Evolutionary conservation across 805 yeast species (phyloP), one percentile per base, ranked within the genome.

Genomic region (Wilhelminamyces savonicus): DNA sequence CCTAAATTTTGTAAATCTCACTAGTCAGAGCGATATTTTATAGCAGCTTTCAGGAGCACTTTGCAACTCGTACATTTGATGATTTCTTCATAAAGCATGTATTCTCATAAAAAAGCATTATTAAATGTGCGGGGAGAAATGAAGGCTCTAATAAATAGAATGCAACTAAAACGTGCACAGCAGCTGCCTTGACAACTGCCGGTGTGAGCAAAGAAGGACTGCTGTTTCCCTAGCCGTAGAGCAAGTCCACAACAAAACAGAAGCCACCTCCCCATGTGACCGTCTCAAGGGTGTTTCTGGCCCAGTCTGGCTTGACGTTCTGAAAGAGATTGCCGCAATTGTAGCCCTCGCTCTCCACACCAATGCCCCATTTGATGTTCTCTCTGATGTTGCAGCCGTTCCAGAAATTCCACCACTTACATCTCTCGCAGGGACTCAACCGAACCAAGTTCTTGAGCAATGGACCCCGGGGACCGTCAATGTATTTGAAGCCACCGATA

Each of bases 381-480:
- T 74, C 66, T 33, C 95, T 65, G 5, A 88, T 76, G 8, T 82
- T 82, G 58, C 98, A 90, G 2, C 86, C 80, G 33, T 74, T 69
- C 76, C 85, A 72, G 43, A 85, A 68, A 49, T 90, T 88, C 92
- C 95, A 90, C 96, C 96, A 86, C 52, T 85, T 87, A 37, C 76
- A 66, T 21, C 88, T 60, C 50, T 87, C 94, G 51, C 98, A 90
- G 1, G 92, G 78, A 11, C 75, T 69, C 1, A 60, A 53, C 24
- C 98, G 66, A 28, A 68, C 54, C 31, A 92, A 62, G 47, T 86
- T 81, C 56, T 90, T 90, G 32, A 69, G 64, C 30, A 92, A 54
- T 1, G 98, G 98, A 0, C 98, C 98, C 1, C 72, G 62, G 2
- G 98, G 98, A 0, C 98, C 98, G 46, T 83, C 88, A 29, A 92